A percentile compares a stretch with the other conserved stretches of the same genome.
These are phyloP conservation scores for Acorus gramineus DNA, from an alignment of 106 monocot species.

Conservation along the genomic window DNA sequence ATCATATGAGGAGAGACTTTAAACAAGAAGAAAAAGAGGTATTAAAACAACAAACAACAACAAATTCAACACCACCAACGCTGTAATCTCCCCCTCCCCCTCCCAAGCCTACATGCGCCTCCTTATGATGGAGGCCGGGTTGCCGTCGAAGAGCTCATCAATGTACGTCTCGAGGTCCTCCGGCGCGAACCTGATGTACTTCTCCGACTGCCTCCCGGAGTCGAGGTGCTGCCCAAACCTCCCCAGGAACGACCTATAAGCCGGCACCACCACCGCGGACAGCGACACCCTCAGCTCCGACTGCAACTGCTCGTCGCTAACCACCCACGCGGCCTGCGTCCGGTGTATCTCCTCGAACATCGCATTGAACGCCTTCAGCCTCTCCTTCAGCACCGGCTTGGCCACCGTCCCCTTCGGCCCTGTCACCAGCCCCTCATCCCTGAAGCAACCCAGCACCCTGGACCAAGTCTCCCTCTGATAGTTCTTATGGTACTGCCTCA, in stretches of 20 bases:
- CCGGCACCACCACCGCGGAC: conserved; percentile 26
- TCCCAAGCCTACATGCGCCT: neutral
- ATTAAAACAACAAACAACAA: no score
- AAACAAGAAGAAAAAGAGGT: no score
- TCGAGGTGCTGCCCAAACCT: conserved; percentile 23
- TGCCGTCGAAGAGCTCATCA: conserved; percentile 35
- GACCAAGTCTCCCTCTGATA: conserved; percentile 46
- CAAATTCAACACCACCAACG: no score
- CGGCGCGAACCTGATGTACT: conserved; percentile 28
- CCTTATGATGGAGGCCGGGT: conserved; percentile 7
- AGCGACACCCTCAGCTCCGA: conserved; percentile 29
- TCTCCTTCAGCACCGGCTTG: conserved; percentile 26
- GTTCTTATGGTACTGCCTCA: conserved; percentile 38
- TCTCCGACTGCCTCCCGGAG: conserved; percentile 22
- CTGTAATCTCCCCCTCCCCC: no score
- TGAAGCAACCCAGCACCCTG: conserved; percentile 19
- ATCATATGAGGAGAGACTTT: no score
- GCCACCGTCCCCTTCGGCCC: conserved; percentile 11
- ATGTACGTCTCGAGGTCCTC: conserved; percentile 29
- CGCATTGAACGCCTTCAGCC: conserved; percentile 33
- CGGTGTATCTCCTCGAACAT: conserved; percentile 34
- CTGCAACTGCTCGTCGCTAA: conserved; percentile 32
- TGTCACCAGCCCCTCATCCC: conserved; percentile 20
- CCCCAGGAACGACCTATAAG: conserved; percentile 28
- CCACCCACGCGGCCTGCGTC: conserved; percentile 36